These are phyloP conservation scores for Marchantia polymorpha DNA, from an alignment of 225 moss, liverwort and hornwort genomes.

Conservation along the genomic window DNA sequence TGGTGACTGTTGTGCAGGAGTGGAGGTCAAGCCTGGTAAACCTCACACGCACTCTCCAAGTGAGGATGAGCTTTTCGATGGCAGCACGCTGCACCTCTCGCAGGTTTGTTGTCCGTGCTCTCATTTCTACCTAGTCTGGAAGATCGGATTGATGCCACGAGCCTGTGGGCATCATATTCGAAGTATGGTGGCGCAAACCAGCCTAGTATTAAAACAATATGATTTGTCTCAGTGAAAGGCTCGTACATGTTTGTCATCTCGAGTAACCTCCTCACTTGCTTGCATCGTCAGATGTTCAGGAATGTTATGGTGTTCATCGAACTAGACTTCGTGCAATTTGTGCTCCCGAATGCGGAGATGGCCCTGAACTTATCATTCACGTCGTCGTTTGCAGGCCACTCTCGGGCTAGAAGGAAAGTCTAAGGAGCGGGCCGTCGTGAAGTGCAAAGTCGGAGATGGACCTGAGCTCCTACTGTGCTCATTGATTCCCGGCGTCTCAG, in stretches of 20 bases:
- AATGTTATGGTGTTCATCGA: too few species aligned
- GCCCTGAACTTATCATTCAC: too few species aligned
- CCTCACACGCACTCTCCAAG: constrained; percentile 48
- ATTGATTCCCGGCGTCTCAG: constrained; percentile 70
- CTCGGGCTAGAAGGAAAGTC: constrained; percentile 61
- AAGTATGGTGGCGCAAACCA: too few species aligned
- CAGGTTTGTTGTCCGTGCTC: constrained; percentile 36
- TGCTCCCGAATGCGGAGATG: too few species aligned
- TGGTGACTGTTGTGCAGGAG: constrained; percentile 39
- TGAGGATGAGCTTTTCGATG: constrained; percentile 39
- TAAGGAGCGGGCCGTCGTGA: constrained; percentile 74
- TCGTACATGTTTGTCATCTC: too few species aligned
- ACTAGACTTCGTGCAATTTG: too few species aligned
- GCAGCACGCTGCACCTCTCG: constrained; percentile 72
- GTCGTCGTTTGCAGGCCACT: constrained; percentile 56
- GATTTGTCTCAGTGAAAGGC: too few species aligned
- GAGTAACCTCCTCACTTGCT: too few species aligned
- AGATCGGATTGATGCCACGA: too few species aligned
- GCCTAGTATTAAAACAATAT: too few species aligned
- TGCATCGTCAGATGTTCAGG: too few species aligned
- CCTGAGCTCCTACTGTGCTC: constrained; percentile 81
- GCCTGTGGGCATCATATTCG: too few species aligned
- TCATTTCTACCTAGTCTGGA: not conserved
- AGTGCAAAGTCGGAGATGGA: constrained; percentile 82
- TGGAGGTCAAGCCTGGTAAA: constrained; percentile 70